Conservation (phyloP, 2,329 filamentous ascomycete species). For the Penicillium oxalicum region DNA sequence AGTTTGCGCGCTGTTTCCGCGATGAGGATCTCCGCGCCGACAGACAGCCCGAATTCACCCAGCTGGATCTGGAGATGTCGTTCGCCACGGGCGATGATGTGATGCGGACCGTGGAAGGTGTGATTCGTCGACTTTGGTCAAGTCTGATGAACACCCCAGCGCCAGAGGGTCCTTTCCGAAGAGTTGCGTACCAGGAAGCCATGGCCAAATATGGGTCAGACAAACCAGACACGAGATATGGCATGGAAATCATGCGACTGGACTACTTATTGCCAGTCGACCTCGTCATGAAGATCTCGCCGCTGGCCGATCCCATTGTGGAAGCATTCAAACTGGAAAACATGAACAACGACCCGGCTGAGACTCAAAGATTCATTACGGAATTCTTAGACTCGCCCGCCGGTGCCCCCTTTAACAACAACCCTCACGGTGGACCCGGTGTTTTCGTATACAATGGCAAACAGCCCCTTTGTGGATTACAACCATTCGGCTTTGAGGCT, state of each 20-base stretch:
- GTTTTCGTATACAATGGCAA: constrained; percentile 68
- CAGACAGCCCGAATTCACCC: constrained; percentile 92
- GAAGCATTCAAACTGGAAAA: constrained; percentile 64
- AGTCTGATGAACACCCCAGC: constrained; percentile 43
- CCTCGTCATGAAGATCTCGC: constrained; percentile 69
- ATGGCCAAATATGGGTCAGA: constrained; percentile 81
- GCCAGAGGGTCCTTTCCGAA: constrained; percentile 46
- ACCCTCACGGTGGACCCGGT: constrained; percentile 71
- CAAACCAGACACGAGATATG: constrained; percentile 82
- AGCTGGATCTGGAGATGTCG: constrained; percentile 91
- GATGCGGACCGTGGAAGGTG: constrained; percentile 50
- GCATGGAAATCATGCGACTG: constrained; percentile 60
- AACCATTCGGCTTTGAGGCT: constrained; percentile 69
- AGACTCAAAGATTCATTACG: constrained; percentile 57
- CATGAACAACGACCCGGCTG: constrained; percentile 43
- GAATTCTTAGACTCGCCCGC: constrained; percentile 65
- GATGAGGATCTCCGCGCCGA: constrained; percentile 92
- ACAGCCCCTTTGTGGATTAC: constrained; percentile 69
- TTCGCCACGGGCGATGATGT: constrained; percentile 70
- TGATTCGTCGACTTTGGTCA: constrained; percentile 54
- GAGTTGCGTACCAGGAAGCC: constrained; percentile 65
- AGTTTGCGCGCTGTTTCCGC: constrained; percentile 90
- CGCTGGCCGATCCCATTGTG: constrained; percentile 61
- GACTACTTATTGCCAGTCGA: constrained; percentile 57
- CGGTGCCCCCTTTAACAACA: constrained; percentile 55